These are phyloP conservation scores for Agrocybe pediades DNA, from an alignment of 768 basidiomycete genomes.

Conservation along the genomic window DNA sequence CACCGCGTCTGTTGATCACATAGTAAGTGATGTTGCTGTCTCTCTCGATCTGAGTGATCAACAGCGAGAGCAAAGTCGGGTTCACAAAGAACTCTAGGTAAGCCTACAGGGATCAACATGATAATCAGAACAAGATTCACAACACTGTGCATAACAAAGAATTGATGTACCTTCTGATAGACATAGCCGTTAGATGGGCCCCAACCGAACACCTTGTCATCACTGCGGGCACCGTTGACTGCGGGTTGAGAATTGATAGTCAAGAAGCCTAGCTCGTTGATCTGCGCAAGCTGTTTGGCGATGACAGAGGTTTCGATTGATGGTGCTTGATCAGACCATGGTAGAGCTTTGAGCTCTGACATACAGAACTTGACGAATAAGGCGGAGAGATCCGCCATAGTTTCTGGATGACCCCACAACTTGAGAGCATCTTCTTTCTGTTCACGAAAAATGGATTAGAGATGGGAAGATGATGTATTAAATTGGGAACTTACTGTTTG, in stretches of 20 bases:
- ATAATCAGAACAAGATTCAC: conserved; percentile 1
- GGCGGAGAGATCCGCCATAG: conserved; percentile 60
- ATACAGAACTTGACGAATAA: conserved; percentile 88
- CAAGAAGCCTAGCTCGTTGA: conserved; percentile 92
- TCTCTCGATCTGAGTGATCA: conserved; percentile 81
- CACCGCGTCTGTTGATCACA: conserved; percentile 94
- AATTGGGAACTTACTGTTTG: conserved; percentile 74
- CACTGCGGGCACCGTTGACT: conserved; percentile 85
- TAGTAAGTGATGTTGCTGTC: conserved; percentile 94
- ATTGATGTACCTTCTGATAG: conserved; percentile 78
- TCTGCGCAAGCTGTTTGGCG: conserved; percentile 70
- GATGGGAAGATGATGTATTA: no score
- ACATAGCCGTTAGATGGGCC: conserved; percentile 92
- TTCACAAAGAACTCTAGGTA: conserved; percentile 96
- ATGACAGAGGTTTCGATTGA: conserved; percentile 85
- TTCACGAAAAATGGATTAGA: neutral
- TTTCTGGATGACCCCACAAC: conserved; percentile 84
- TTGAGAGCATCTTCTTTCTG: conserved; percentile 87
- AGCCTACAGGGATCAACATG: conserved; percentile 53
- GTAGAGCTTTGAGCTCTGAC: conserved; percentile 72
- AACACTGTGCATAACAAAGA: neutral
- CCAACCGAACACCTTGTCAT: conserved; percentile 89
- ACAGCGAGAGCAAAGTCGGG: conserved; percentile 67
- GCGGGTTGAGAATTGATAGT: conserved; percentile 98
- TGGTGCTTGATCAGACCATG: conserved; percentile 94